Evolutionary conservation across 371 early-diverging fungal genomes (phyloP).

Genomic region (Nosema granulosis): DNA sequence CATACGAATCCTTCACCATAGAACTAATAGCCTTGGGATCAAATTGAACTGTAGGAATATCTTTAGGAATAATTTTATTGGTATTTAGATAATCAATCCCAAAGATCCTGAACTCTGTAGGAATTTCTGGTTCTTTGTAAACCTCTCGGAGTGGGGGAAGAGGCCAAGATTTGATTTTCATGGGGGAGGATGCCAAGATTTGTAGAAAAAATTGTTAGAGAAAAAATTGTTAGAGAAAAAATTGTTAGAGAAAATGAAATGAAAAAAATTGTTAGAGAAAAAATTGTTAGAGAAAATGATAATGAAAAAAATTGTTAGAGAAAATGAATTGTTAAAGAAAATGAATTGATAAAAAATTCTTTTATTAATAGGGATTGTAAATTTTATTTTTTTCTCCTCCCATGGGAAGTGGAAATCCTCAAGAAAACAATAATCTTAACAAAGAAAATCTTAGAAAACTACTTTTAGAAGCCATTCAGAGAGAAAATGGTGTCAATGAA

Average conservation of each 20-base stretch:
- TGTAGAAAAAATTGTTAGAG: background rate
- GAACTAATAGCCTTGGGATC: background rate
- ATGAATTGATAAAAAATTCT: too few species aligned
- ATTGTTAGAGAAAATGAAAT: too few species aligned
- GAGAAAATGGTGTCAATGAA: background rate
- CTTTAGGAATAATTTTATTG: constrained; percentile 11
- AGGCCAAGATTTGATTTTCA: constrained; percentile 36
- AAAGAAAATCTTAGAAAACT: constrained; percentile 15
- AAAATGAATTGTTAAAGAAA: too few species aligned
- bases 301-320: too few species aligned
- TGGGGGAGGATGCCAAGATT: background rate
- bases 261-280: background rate
- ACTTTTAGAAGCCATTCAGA: background rate
- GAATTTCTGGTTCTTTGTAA: constrained; percentile 5
- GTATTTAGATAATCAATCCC: constrained; percentile 15
- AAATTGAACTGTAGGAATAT: background rate
- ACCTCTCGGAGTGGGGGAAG: constrained; percentile 27
- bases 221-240: background rate
- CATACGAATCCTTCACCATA: constrained; percentile 14
- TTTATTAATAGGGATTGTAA: too few species aligned
- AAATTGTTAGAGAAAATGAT: background rate
- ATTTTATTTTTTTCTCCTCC: too few species aligned
- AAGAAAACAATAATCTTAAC: background rate
- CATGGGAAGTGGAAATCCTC: too few species aligned
- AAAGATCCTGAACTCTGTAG: constrained; percentile 10